These are phyloP conservation scores for Hanseniaspora uvarum DNA, from an alignment of 1,139 yeast genomes.

Conservation along the genomic window DNA sequence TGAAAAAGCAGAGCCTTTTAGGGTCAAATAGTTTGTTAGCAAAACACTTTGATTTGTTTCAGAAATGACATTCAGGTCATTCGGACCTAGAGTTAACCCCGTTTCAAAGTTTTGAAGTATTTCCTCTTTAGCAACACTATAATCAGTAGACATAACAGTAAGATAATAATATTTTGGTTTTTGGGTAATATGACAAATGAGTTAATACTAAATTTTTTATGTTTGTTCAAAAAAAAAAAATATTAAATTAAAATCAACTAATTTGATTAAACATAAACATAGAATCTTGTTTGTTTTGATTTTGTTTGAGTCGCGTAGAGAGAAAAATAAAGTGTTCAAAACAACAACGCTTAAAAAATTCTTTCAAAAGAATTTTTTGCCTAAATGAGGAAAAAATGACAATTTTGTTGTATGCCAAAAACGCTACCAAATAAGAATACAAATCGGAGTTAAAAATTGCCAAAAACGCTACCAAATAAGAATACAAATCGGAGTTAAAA, in stretches of 20 bases:
- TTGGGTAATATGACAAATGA: no score
- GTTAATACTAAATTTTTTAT: no score
- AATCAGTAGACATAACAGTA: background rate
- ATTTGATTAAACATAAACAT: no score
- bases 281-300: no score
- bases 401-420: no score
- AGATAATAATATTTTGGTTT: background rate
- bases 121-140: background rate
- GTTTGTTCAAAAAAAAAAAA: no score
- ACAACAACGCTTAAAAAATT: background rate
- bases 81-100: background rate
- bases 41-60: conserved; percentile 12
- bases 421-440: no score
- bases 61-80: conserved; percentile 1
- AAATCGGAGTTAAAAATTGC: no score
- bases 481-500: no score
- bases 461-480: no score
- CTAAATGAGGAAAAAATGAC: background rate
- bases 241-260: background rate
- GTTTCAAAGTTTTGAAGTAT: conserved; percentile 1
- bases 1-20: conserved; percentile 14
- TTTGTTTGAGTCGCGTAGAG: no score
- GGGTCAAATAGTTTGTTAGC: conserved; percentile 12
- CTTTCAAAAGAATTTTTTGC: background rate
- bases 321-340: no score